These are phyloP conservation scores for Dothideomycetidae sp. DNA, from an alignment of 2,329 filamentous ascomycete genomes.

Conservation along the genomic window DNA sequence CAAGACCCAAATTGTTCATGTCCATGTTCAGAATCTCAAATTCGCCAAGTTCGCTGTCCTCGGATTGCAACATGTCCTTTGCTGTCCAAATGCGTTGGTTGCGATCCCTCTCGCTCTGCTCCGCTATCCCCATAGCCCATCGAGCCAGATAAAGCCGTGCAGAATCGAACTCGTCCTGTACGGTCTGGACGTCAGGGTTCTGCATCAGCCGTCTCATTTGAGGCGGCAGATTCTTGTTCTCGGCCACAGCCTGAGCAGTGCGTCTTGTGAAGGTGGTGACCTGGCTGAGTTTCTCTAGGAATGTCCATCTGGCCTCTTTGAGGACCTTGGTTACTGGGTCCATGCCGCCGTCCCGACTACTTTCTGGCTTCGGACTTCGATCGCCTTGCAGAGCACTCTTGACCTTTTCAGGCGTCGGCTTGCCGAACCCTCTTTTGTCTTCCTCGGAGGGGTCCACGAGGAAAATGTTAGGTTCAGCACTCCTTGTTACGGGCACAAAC, in stretches of 20 bases:
- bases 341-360: slow-evolving; percentile 54
- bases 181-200: slow-evolving; percentile 85
- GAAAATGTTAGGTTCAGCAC: slow-evolving; percentile 78
- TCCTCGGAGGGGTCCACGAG: slow-evolving; percentile 76
- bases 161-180: slow-evolving; percentile 96
- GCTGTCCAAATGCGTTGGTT: slow-evolving; percentile 86
- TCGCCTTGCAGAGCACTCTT: slow-evolving; percentile 27
- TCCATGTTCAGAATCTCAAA: slow-evolving; percentile 85
- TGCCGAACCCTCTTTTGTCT: slow-evolving; percentile 70
- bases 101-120: slow-evolving; percentile 82
- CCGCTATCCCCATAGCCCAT: slow-evolving; percentile 98
- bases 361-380: slow-evolving; percentile 21
- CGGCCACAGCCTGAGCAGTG: slow-evolving; percentile 80
- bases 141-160: slow-evolving; percentile 84
- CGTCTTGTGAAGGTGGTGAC: slow-evolving; percentile 90
- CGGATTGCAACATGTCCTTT: slow-evolving; percentile 79
- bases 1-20: slow-evolving; percentile 54
- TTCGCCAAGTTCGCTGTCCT: slow-evolving; percentile 87
- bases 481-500: slow-evolving; percentile 72
- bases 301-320: slow-evolving; percentile 90
- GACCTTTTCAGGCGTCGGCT: slow-evolving; percentile 36
- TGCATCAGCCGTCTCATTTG: slow-evolving; percentile 72
- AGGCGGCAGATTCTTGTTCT: slow-evolving; percentile 81
- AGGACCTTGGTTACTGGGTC: slow-evolving; percentile 86
- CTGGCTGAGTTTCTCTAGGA: slow-evolving; percentile 92